Evolutionary conservation across 2,329 filamentous ascomycete species (phyloP).

Genomic region (Alternaria solani): DNA sequence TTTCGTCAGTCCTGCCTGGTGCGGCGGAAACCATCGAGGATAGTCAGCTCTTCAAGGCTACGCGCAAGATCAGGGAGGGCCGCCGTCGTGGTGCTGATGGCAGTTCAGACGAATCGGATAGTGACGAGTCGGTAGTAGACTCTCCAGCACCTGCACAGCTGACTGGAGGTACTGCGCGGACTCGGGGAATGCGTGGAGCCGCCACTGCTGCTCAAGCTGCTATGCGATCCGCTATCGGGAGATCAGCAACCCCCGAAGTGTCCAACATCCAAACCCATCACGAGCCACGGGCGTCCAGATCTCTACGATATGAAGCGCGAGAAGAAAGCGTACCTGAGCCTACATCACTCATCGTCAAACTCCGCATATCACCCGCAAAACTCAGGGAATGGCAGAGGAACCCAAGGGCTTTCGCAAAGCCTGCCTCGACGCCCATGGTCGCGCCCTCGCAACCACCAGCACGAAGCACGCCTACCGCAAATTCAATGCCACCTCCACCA

Average conservation of each 20-base stretch:
- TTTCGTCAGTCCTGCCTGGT: slow-evolving; percentile 91
- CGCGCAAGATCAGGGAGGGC: slow-evolving; percentile 53
- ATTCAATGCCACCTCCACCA: slow-evolving; percentile 64
- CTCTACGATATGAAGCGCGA: slow-evolving; percentile 68
- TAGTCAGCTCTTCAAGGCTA: slow-evolving; percentile 80
- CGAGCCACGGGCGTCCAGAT: slow-evolving; percentile 74
- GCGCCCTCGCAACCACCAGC: slow-evolving; percentile 58
- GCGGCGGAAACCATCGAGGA: slow-evolving; percentile 82
- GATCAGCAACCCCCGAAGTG: slow-evolving; percentile 89
- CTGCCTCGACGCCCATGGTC: slow-evolving; percentile 55
- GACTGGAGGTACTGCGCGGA: slow-evolving; percentile 79
- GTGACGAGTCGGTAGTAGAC: slow-evolving; percentile 84
- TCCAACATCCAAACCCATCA: slow-evolving; percentile 64
- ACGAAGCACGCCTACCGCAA: slow-evolving; percentile 60
- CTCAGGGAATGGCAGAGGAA: slow-evolving; percentile 72
- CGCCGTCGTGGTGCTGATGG: slow-evolving; percentile 71
- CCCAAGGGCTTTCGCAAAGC: slow-evolving; percentile 54
- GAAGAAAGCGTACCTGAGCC: slow-evolving; percentile 80
- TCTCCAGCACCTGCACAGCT: slow-evolving; percentile 80
- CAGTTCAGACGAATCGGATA: slow-evolving; percentile 90
- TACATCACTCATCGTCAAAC: slow-evolving; percentile 70
- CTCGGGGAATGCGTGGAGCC: slow-evolving; percentile 86
- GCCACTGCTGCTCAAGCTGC: slow-evolving; percentile 86
- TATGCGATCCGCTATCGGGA: slow-evolving; percentile 76
- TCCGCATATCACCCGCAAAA: slow-evolving; percentile 76